phyloP scores from a whole-genome alignment of 202 grass and related monocot genomes.

The Saccharum hybrid region DNA sequence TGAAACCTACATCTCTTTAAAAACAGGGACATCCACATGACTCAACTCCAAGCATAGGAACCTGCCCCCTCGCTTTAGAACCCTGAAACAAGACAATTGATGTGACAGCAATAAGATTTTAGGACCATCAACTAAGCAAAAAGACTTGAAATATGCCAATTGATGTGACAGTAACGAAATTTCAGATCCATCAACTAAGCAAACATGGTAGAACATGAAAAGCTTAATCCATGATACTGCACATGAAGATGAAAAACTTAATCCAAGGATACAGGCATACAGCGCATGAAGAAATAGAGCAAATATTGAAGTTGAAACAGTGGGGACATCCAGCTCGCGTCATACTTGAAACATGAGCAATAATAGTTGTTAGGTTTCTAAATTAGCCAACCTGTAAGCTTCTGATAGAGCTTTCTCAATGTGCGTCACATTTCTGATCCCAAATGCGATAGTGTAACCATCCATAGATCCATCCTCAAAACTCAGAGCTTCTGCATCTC shows the following conservation, averaged over 20 bases:
- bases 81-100: slow-evolving; percentile 59
- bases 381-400: slow-evolving; percentile 70
- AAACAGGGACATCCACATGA: slow-evolving; percentile 77
- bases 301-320: slow-evolving; percentile 1
- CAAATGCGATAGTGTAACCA: slow-evolving; percentile 95
- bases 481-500: slow-evolving; percentile 89
- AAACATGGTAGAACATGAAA: background rate
- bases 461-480: slow-evolving; percentile 94
- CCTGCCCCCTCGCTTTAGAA: slow-evolving; percentile 86
- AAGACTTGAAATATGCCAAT: background rate
- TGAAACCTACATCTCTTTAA: slow-evolving; percentile 84
- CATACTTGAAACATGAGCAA: slow-evolving; percentile 12
- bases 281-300: background rate
- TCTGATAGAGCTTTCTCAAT: slow-evolving; percentile 92
- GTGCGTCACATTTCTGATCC: slow-evolving; percentile 95
- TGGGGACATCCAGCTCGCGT: background rate
- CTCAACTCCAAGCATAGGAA: slow-evolving; percentile 97
- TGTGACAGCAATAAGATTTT: slow-evolving; percentile 32
- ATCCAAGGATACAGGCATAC: background rate
- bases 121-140: background rate
- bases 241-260: background rate
- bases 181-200: background rate
- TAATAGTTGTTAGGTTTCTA: background rate
- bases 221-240: background rate
- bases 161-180: background rate